Percentiles rank a stretch among this genome's conserved stretches.
These are phyloP conservation scores for Chalciporus sphaerocephalus DNA, from an alignment of 768 basidiomycete species.

Conservation along the genomic window DNA sequence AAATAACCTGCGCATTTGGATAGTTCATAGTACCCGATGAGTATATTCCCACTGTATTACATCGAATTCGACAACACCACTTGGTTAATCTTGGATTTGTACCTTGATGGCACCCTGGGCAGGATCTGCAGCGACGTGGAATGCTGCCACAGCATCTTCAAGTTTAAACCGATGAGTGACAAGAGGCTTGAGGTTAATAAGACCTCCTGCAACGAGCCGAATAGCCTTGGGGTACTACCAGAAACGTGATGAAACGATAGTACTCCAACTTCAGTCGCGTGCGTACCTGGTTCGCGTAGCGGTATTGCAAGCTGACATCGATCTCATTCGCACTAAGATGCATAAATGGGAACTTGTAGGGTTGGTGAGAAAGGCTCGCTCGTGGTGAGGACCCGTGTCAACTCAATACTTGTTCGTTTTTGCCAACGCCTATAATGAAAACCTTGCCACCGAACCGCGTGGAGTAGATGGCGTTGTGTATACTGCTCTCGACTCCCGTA, in stretches of 20 bases:
- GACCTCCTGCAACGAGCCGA: constrained; percentile 67
- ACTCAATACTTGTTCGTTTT: constrained; percentile 54
- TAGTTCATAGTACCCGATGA: too few species aligned
- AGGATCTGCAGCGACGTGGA: constrained; percentile 70
- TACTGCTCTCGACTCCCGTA: constrained; percentile 59
- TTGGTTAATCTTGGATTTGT: constrained; percentile 50
- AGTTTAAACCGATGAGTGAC: constrained; percentile 75
- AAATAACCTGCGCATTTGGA: too few species aligned
- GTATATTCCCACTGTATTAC: too few species aligned
- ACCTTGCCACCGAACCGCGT: constrained; percentile 62
- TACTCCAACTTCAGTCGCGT: not conserved
- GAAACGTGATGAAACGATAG: not conserved
- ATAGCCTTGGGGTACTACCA: constrained; percentile 78
- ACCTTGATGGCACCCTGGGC: constrained; percentile 67
- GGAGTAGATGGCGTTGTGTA: constrained; percentile 58
- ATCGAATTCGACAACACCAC: not conserved
- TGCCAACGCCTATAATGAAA: constrained; percentile 67
- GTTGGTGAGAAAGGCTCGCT: not conserved
- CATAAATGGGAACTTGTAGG: constrained; percentile 62
- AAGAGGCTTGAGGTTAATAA: constrained; percentile 71
- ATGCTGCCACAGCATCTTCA: constrained; percentile 71
- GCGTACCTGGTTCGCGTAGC: constrained; percentile 58
- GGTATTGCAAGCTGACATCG: constrained; percentile 64
- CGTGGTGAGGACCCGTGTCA: not conserved
- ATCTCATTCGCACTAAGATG: constrained; percentile 68